These are phyloP conservation scores for Fibroporia radiculosa DNA, from an alignment of 768 basidiomycete genomes.

Conservation along the genomic window DNA sequence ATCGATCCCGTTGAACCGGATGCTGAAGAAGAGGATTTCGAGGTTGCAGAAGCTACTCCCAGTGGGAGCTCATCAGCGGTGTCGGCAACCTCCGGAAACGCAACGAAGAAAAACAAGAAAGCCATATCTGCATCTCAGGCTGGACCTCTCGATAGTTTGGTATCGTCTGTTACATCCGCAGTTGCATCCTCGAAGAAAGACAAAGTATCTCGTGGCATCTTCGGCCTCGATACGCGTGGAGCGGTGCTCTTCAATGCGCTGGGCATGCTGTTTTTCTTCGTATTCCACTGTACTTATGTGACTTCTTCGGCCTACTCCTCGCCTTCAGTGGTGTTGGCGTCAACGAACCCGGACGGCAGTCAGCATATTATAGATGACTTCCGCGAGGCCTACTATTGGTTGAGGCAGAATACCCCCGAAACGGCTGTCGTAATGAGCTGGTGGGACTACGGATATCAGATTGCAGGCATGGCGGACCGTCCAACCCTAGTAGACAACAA, in stretches of 20 bases:
- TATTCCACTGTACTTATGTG: constrained; percentile 95
- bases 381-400: constrained; percentile 98
- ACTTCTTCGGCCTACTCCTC: constrained; percentile 94
- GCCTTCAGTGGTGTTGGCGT: constrained; percentile 91
- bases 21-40: constrained; percentile 25
- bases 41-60: constrained; percentile 22
- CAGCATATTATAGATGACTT: constrained; percentile 98
- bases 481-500: constrained; percentile 98
- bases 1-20: constrained; percentile 77
- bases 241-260: constrained; percentile 68
- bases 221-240: constrained; percentile 78
- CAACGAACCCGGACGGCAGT: constrained; percentile 70
- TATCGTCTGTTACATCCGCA: constrained; percentile 31
- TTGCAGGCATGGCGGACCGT: constrained; percentile 97
- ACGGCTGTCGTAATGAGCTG: constrained; percentile 96
- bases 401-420: constrained; percentile 89
- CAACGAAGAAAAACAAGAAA: constrained; percentile 40
- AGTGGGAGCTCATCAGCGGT: constrained; percentile 16
- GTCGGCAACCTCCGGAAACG: constrained; percentile 11
- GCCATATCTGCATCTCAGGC: constrained; percentile 26
- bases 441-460: constrained; percentile 99
- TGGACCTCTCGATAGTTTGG: constrained; percentile 31
- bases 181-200: constrained; percentile 24
- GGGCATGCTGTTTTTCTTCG: constrained; percentile 81
- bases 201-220: constrained; percentile 51